Evolutionary conservation across 768 basidiomycete species (phyloP), one percentile per base, ranked within the genome.

Genomic region (Termitomyces sp.): DNA sequence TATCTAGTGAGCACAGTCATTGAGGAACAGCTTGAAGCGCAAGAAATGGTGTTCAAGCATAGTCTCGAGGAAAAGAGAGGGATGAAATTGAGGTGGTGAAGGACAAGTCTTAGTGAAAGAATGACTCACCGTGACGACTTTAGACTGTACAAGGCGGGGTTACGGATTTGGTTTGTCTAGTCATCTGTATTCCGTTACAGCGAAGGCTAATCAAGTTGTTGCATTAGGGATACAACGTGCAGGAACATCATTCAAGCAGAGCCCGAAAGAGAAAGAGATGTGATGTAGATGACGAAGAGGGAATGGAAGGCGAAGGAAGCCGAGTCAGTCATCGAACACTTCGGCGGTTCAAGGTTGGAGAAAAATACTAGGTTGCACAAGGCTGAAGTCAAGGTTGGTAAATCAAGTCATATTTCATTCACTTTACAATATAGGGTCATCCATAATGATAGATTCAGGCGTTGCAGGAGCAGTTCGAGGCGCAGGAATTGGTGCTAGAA

Each of bases 401-500:
- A n/a, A 36, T 46, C 26, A 5, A 42, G 12, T 39, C 2, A 1
- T 6, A 20, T 18, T 22, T 34, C 4, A 18, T 50, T 8, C 16
- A 43, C 41, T 29, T 12, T 34, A 5, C 2, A 14, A 32, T 5
- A 4, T 27, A n/a, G 41, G 9, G 16, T 43, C 8, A 54, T n/a
- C 46, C 6, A 2, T 22, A n/a, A n/a, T 43, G 5, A 6, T 46
- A 22, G 8, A 44, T 50, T 8, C n/a, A 60, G 59, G 31, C 34
- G 13, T 27, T 76, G 22, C 62, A 67, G 56, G 65, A 66, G 46
- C 57, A 63, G n/a, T 76, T 75, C 55, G 79, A 82, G 20, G 75
- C 77, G 22, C 80, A 82, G 59, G 66, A 72, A 8, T 67, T 74
- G 3, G 72, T 76, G 2, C 59, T 80, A 36, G 67, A 72, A 20